These are phyloP conservation scores for Aspergillus spinulosporus DNA, from an alignment of 2,329 filamentous ascomycete species.

Conservation along the genomic window DNA sequence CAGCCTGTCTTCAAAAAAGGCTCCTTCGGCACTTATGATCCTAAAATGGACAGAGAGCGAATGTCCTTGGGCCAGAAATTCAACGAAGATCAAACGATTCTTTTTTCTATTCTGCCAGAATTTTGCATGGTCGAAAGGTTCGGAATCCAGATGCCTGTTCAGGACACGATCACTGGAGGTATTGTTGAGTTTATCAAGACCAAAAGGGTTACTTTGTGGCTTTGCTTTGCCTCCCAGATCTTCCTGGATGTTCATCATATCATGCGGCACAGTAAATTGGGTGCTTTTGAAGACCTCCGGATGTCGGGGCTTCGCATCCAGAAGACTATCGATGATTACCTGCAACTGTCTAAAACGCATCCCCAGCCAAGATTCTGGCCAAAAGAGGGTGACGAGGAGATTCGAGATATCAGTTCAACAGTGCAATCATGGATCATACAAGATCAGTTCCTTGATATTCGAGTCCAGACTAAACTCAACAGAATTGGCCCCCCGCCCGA, in stretches of 20 bases:
- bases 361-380: constrained; percentile 30
- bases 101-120: constrained; percentile 33
- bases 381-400: constrained; percentile 26
- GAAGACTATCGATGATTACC: constrained; percentile 29
- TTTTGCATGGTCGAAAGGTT: constrained; percentile 27
- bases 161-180: constrained; percentile 34
- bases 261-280: constrained; percentile 27
- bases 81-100: constrained; percentile 37
- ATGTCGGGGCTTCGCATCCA: constrained; percentile 30
- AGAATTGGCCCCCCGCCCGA: constrained; percentile 12
- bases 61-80: constrained; percentile 34
- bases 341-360: constrained; percentile 24
- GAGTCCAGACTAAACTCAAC: constrained; percentile 2
- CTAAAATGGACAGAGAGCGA: constrained; percentile 28
- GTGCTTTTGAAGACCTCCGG: constrained; percentile 27
- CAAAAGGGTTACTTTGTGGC: constrained; percentile 27
- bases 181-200: constrained; percentile 30
- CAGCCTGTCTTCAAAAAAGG: constrained; percentile 31
- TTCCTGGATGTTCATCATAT: constrained; percentile 39
- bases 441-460: constrained; percentile 23
- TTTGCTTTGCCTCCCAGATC: constrained; percentile 36
- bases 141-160: constrained; percentile 22
- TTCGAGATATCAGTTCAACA: constrained; percentile 17
- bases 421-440: constrained; percentile 24
- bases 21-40: constrained; percentile 33